Conservation (phyloP, 805 yeast genomes). For the Yarrowia deformans region DNA sequence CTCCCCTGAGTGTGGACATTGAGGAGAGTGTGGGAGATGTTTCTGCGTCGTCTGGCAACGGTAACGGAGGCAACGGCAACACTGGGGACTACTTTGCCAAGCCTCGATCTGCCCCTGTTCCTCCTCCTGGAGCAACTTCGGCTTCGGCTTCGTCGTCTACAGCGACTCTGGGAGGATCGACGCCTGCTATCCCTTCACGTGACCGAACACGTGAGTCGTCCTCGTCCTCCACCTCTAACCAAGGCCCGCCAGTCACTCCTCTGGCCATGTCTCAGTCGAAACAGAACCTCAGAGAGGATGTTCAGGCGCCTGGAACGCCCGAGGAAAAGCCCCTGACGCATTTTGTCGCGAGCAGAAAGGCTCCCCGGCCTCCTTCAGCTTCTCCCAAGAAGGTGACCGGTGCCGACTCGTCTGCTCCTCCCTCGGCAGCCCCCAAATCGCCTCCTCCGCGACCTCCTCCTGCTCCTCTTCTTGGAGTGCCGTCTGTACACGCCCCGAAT, state of each 20-base stretch:
- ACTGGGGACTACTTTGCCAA: slow-evolving; percentile 44
- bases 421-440: slow-evolving; percentile 43
- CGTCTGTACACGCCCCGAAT: slow-evolving; percentile 45
- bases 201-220: slow-evolving; percentile 14
- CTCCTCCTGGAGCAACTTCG: slow-evolving; percentile 45
- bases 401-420: neutral
- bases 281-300: slow-evolving; percentile 20
- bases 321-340: slow-evolving; percentile 31
- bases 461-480: slow-evolving; percentile 55
- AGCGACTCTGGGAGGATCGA: slow-evolving; percentile 1
- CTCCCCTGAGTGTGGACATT: slow-evolving; percentile 13
- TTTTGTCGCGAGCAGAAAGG: slow-evolving; percentile 48
- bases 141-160: slow-evolving; percentile 5
- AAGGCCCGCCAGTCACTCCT: slow-evolving; percentile 31
- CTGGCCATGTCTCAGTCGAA: slow-evolving; percentile 25
- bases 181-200: slow-evolving; percentile 42
- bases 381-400: slow-evolving; percentile 14
- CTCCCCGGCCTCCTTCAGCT: slow-evolving; percentile 47
- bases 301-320: slow-evolving; percentile 9
- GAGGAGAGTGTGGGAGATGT: neutral
- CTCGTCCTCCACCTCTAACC: neutral
- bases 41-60: neutral
- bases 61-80: neutral
- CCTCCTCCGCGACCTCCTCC: slow-evolving; percentile 54
- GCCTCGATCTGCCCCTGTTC: slow-evolving; percentile 49